Evolutionary conservation across 2,329 filamentous ascomycete genomes (phyloP).

Genomic region (Colletotrichum lini): DNA sequence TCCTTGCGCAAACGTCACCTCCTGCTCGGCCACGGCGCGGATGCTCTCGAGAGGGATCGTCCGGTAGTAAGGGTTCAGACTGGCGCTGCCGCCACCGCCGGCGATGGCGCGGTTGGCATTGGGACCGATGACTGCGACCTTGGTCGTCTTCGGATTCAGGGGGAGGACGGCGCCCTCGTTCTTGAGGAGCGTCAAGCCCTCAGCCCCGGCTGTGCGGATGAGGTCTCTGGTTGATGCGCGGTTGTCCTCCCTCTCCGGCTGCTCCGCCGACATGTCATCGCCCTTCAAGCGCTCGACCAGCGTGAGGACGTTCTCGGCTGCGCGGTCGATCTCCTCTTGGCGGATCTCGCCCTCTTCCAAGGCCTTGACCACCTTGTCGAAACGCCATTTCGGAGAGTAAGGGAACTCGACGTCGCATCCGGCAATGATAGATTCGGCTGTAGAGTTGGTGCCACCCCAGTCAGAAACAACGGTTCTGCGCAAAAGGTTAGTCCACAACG

Average conservation of each 20-base stretch:
- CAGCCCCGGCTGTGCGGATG: conserved; percentile 72
- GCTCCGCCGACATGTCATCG: conserved; percentile 69
- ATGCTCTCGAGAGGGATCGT: conserved; percentile 77
- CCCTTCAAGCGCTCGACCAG: conserved; percentile 74
- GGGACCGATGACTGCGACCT: conserved; percentile 76
- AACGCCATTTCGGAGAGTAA: conserved; percentile 67
- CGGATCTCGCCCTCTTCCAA: conserved; percentile 64
- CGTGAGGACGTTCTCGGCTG: conserved; percentile 72
- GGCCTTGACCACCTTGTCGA: conserved; percentile 70
- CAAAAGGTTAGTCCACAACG: background rate
- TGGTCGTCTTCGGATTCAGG: conserved; percentile 67
- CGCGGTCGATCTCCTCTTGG: conserved; percentile 66
- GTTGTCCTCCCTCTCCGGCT: conserved; percentile 70
- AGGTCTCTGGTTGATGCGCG: conserved; percentile 70
- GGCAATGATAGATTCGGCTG: conserved; percentile 67
- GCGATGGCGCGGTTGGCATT: conserved; percentile 78
- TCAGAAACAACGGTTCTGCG: conserved; percentile 69
- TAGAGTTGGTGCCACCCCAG: conserved; percentile 72
- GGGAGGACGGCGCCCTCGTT: conserved; percentile 73
- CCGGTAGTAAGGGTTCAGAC: conserved; percentile 78
- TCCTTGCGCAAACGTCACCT: conserved; percentile 72
- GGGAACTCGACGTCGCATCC: conserved; percentile 73
- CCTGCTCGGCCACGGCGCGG: conserved; percentile 64
- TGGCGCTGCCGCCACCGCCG: conserved; percentile 78
- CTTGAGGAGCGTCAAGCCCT: conserved; percentile 76